These are phyloP conservation scores for Kwoniella pini DNA, from an alignment of 768 basidiomycete species.

Conservation along the genomic window DNA sequence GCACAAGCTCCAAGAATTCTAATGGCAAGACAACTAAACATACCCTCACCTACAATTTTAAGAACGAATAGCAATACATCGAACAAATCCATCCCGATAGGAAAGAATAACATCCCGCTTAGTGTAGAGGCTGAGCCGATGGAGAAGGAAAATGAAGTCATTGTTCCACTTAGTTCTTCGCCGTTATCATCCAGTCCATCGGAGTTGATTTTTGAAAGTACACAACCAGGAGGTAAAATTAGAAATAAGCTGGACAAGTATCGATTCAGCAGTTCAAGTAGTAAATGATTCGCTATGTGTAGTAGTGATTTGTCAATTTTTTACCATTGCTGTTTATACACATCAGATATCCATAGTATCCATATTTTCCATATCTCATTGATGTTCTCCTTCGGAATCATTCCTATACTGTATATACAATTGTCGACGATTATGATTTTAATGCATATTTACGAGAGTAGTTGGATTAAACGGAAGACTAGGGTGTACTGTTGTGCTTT, in stretches of 20 bases:
- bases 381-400: too few species aligned
- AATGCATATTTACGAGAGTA: too few species aligned
- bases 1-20: slow-evolving; percentile 2
- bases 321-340: too few species aligned
- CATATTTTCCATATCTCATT: too few species aligned
- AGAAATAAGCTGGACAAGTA: slow-evolving; percentile 16
- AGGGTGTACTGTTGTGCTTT: neutral
- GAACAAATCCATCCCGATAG: neutral
- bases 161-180: slow-evolving; percentile 1
- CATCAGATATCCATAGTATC: too few species aligned
- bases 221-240: slow-evolving; percentile 4
- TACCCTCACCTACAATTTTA: neutral
- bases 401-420: too few species aligned
- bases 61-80: neutral
- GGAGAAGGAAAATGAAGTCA: neutral
- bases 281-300: too few species aligned
- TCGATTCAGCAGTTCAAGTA: slow-evolving; percentile 9
- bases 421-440: too few species aligned
- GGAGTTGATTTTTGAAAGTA: slow-evolving; percentile 1
- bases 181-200: neutral
- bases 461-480: too few species aligned
- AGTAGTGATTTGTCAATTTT: neutral
- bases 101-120: neutral
- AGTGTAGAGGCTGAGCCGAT: neutral
- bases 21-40: slow-evolving; percentile 3